phyloP scores from a whole-genome alignment of 2,329 filamentous ascomycete species.

The Pyricularia pennisetigena region DNA sequence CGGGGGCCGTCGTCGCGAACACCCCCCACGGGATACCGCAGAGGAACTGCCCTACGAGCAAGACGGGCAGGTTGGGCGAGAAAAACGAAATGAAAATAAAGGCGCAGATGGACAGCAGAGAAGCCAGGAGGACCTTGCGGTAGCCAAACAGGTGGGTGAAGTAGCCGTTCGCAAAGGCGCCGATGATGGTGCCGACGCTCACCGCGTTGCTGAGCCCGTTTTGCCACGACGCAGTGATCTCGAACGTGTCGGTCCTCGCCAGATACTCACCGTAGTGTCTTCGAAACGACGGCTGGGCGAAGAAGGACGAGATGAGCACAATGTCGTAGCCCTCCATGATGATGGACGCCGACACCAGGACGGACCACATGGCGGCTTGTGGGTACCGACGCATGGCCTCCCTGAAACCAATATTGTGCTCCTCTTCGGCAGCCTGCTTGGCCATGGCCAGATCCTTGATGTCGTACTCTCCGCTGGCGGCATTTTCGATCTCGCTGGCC shows the following conservation, averaged over 20 bases:
- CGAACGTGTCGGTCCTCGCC: conserved; percentile 18
- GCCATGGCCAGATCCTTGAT: background rate
- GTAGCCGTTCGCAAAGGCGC: conserved; percentile 36
- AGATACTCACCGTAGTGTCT: conserved; percentile 16
- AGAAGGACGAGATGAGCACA: conserved; percentile 5
- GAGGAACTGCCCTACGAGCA: conserved; percentile 52
- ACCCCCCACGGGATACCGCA: conserved; percentile 51
- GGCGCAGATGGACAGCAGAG: conserved; percentile 25
- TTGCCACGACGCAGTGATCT: conserved; percentile 40
- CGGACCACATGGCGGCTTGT: conserved; percentile 11
- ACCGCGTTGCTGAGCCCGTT: conserved; percentile 27
- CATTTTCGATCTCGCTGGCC: background rate
- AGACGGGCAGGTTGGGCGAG: conserved; percentile 39
- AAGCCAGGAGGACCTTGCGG: conserved; percentile 29
- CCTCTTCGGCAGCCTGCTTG: background rate
- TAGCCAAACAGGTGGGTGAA: conserved; percentile 33
- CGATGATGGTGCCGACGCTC: conserved; percentile 35
- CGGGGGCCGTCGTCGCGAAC: conserved; percentile 47
- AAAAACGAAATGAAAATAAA: conserved; percentile 56
- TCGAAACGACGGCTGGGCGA: conserved; percentile 12
- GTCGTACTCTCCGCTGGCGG: background rate
- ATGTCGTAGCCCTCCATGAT: conserved; percentile 14
- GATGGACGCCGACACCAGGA: conserved; percentile 11
- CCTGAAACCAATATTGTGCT: conserved; percentile 9
- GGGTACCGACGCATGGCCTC: conserved; percentile 13